Evolutionary conservation across 352 stramenopile species (phyloP).

Genomic region (Phytopythium oedochilum): DNA sequence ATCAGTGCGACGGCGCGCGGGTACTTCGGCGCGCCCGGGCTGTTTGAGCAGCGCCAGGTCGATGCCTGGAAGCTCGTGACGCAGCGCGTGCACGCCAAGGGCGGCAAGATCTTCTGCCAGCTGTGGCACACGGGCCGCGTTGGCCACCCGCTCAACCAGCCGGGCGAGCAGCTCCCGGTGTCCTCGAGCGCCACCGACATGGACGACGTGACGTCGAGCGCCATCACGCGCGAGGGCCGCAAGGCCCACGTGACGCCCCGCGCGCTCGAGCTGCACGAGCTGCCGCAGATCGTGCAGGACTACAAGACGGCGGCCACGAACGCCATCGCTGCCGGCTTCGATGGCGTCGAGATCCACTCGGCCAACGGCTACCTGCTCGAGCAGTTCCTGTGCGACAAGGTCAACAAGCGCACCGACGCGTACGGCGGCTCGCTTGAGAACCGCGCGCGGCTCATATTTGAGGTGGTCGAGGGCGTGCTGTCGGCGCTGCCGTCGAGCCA

Average conservation of each 20-base stretch:
- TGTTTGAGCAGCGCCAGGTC: constrained; percentile 51
- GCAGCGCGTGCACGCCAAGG: constrained; percentile 69
- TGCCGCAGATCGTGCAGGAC: constrained; percentile 31
- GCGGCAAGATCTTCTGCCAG: constrained; percentile 74
- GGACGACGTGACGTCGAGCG: constrained; percentile 20
- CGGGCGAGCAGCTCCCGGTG: constrained; percentile 37
- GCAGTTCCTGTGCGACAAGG: constrained; percentile 56
- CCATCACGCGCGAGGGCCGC: constrained; percentile 26
- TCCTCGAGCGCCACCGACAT: constrained; percentile 32
- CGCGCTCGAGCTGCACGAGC: constrained; percentile 66
- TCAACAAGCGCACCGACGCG: constrained; percentile 24
- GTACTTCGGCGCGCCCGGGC: constrained; percentile 43
- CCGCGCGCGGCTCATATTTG: constrained; percentile 60
- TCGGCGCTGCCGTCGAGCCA: constrained; percentile 23
- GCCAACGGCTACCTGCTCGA: constrained; percentile 90
- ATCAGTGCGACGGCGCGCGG: constrained; percentile 36
- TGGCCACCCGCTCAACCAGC: constrained; percentile 49
- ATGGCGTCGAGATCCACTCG: no score
- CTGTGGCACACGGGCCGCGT: constrained; percentile 82
- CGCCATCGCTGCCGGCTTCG: constrained; percentile 20
- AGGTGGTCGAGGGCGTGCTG: constrained; percentile 49
- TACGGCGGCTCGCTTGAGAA: constrained; percentile 75
- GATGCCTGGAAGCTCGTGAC: constrained; percentile 56
- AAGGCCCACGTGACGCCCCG: constrained; percentile 40
- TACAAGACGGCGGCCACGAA: constrained; percentile 19